phyloP scores from a whole-genome alignment of 1,284 basidiomycete genomes.

The Sporisorium iseilematis-ciliati region DNA sequence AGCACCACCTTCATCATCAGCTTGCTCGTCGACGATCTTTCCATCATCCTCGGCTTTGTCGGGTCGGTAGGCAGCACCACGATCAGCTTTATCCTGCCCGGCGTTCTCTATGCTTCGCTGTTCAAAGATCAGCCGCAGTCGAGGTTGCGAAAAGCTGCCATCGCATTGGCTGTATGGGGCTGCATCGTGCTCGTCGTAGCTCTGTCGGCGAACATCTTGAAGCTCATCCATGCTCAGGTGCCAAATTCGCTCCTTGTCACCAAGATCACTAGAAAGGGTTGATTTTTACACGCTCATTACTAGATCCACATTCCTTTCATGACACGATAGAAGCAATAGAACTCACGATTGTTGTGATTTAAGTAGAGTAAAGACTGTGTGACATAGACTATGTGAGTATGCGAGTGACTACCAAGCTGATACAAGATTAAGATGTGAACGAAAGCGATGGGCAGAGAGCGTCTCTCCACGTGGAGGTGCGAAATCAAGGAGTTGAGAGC shows the following conservation, averaged over 20 bases:
- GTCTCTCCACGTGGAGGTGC: no score
- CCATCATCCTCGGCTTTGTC: constrained; percentile 80
- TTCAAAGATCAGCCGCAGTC: constrained; percentile 41
- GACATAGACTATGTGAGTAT: no score
- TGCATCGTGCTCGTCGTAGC: constrained; percentile 55
- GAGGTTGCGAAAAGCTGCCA: constrained; percentile 37
- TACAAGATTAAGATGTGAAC: no score
- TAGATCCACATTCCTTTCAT: no score
- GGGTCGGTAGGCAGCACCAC: constrained; percentile 95
- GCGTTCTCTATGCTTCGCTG: constrained; percentile 70
- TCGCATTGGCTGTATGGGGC: constrained; percentile 51
- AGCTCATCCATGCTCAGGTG: constrained; percentile 49
- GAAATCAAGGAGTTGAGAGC: no score
- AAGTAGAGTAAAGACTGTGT: background rate
- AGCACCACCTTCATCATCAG: constrained; percentile 58
- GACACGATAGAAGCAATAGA: constrained; percentile 4
- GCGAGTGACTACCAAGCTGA: no score
- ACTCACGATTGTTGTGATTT: background rate
- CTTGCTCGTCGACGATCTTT: constrained; percentile 65
- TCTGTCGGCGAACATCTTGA: constrained; percentile 59
- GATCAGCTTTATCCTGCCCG: constrained; percentile 95
- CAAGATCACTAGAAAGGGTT: constrained; percentile 6
- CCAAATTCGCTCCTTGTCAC: constrained; percentile 39
- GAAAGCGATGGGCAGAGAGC: no score
- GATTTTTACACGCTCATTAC: background rate